Evolutionary conservation across 306 rosid genomes (phyloP), one percentile per base, ranked within the genome.

Genomic region (Datisca glomerata): DNA sequence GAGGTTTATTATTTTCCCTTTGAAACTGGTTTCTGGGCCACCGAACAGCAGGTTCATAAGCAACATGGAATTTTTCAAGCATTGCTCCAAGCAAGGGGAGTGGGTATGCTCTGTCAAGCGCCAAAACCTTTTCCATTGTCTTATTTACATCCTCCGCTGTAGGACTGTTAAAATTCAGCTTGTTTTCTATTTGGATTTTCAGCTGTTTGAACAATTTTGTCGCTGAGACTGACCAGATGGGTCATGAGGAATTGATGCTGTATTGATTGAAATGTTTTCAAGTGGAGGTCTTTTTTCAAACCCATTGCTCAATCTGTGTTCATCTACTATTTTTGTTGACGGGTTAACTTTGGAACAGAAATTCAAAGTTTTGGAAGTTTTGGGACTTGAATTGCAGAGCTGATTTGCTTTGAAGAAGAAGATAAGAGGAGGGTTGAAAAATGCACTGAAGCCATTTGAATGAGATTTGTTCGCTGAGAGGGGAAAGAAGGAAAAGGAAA

Each of bases 151-250:
- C 68, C 15, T 10, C 3, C 2, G 7, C 51, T 9, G 12, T 53
- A 6, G 41, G 31, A 55, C 49, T 55, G 41, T 59, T 58, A 10
- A 67, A 60, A 42, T 72, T 33, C 3, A 73, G 31, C n/a, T n/a
- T n/a, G n/a, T n/a, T n/a, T n/a, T n/a, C n/a, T n/a, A n/a, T n/a
- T n/a, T n/a, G n/a, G n/a, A 18, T 21, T 40, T 58, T 65, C 41
- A 81, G 83, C 59, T 78, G 91, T 61, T 86, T 73, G 72, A 81
- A 81, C 40, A 81, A 49, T 39, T 91, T 81, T 1, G 74, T 52
- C 1, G 84, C 76, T 78, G 54, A 18, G 45, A 6, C 1, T 24
- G 25, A 0, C 34, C 25, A 1, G 57, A 27, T 7, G 74, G 42
- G 12, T 29, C 19, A n/a, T n/a, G n/a, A n/a, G n/a, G n/a, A n/a